These are phyloP conservation scores for Eucalyptus sp. DNA, from an alignment of 345 rosid genomes.

Conservation along the genomic window DNA sequence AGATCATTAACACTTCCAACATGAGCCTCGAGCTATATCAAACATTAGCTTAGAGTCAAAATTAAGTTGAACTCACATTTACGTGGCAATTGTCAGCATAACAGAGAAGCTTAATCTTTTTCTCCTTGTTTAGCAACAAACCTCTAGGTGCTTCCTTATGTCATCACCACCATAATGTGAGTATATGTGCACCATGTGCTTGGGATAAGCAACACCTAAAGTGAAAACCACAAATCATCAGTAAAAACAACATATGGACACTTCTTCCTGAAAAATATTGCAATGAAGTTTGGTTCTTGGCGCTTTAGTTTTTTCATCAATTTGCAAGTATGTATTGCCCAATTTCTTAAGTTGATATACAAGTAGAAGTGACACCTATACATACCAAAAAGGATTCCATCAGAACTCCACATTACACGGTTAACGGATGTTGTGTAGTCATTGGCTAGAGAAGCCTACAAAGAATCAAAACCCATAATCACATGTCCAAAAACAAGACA, in stretches of 20 bases:
- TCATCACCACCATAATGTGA: neutral
- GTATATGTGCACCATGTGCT: constrained; percentile 11
- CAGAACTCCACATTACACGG: constrained; percentile 38
- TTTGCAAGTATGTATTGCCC: neutral
- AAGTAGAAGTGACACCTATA: no score
- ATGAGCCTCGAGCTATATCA: constrained; percentile 22
- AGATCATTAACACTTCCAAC: constrained; percentile 22
- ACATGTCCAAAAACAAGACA: neutral
- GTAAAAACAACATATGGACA: neutral
- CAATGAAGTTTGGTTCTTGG: neutral
- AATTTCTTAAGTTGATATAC: no score
- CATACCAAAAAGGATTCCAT: no score
- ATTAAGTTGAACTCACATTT: neutral
- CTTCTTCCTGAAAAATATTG: neutral
- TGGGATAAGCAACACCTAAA: constrained; percentile 17
- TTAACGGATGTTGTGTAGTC: constrained; percentile 36
- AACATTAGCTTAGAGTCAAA: neutral
- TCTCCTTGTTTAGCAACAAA: neutral
- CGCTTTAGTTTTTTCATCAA: neutral
- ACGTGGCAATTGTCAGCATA: neutral
- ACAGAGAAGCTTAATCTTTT: neutral
- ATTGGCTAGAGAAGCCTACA: constrained; percentile 42
- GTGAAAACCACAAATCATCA: no score
- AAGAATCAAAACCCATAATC: neutral
- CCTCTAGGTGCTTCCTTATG: constrained; percentile 10